Percentiles rank a stretch among this genome's conserved stretches.
Conservation (phyloP, 768 basidiomycete genomes). For the Lactifluus echinatus region DNA sequence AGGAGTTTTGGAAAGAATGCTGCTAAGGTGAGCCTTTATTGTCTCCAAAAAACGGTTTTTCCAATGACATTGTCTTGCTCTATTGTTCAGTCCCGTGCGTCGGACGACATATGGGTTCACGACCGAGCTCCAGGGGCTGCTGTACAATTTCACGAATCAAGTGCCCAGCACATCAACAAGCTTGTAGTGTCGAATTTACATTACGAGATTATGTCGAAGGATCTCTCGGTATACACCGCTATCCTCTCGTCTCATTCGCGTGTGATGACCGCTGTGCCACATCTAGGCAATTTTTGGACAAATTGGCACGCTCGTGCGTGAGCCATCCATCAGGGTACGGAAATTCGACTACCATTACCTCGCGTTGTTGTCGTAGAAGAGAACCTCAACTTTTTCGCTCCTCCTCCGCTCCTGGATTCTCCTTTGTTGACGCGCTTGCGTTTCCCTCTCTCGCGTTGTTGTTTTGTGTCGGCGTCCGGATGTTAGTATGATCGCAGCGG, state of each 20-base stretch:
- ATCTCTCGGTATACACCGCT: conserved; percentile 59
- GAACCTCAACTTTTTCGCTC: conserved; percentile 35
- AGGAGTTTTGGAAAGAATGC: not conserved
- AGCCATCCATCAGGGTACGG: conserved; percentile 94
- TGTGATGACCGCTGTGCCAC: not conserved
- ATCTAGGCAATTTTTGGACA: conserved; percentile 80
- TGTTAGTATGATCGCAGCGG: conserved; percentile 93
- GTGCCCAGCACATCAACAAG: conserved; percentile 23
- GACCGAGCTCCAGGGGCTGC: conserved; percentile 9
- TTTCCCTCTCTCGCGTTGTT: conserved; percentile 2
- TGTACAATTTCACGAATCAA: not conserved
- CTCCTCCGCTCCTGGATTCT: conserved; percentile 27
- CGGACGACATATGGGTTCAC: conserved; percentile 14
- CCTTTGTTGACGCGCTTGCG: conserved; percentile 18
- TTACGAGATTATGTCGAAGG: conserved; percentile 85
- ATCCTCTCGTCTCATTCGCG: conserved; percentile 3
- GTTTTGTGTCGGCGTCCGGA: conserved; percentile 32
- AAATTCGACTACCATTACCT: conserved; percentile 36
- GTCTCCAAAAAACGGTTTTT: not conserved
- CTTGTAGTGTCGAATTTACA: conserved; percentile 82
- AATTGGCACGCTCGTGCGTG: conserved; percentile 86
- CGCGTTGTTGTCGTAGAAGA: conserved; percentile 48
- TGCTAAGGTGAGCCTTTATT: not conserved
- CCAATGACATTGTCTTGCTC: not conserved
- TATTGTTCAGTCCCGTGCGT: conserved; percentile 12